phyloP scores from a whole-genome alignment of 345 rosid species.

The Toxicodendron radicans region DNA sequence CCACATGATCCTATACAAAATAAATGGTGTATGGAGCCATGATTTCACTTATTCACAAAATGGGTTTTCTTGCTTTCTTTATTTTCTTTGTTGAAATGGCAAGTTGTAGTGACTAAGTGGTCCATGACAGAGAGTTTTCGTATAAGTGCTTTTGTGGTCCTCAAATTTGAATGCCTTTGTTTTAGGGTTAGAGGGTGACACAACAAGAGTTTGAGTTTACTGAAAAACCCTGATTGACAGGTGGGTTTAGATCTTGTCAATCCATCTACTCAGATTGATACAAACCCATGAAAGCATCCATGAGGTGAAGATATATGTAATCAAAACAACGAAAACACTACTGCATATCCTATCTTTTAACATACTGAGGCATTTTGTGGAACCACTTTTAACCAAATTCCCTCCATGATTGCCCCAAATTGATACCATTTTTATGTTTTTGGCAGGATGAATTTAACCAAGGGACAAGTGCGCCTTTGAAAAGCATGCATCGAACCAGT shows the following conservation, averaged over 20 bases:
- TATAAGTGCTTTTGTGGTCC: constrained; percentile 50
- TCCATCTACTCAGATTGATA: no score
- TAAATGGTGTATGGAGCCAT: no score
- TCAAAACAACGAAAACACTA: not conserved
- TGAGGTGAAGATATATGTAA: not conserved
- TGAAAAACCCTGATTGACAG: no score
- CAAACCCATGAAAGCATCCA: not conserved
- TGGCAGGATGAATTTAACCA: not conserved
- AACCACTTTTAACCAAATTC: constrained; percentile 26
- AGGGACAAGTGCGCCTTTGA: constrained; percentile 21
- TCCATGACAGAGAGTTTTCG: constrained; percentile 33
- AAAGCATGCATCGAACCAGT: constrained; percentile 24
- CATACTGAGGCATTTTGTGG: constrained; percentile 4
- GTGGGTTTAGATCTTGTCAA: not conserved
- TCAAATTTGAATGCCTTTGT: constrained; percentile 21
- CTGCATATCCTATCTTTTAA: not conserved
- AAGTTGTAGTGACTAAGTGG: constrained; percentile 36
- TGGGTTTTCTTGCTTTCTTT: constrained; percentile 1
- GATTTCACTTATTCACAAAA: not conserved
- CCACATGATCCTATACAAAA: no score
- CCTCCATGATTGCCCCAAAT: constrained; percentile 29
- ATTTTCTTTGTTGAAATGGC: not conserved
- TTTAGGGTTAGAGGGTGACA: constrained; percentile 25
- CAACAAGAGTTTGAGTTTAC: not conserved
- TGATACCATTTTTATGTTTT: constrained; percentile 27